These are phyloP conservation scores for Fusarium sp. DNA, from an alignment of 2,329 filamentous ascomycete genomes.

Conservation along the genomic window DNA sequence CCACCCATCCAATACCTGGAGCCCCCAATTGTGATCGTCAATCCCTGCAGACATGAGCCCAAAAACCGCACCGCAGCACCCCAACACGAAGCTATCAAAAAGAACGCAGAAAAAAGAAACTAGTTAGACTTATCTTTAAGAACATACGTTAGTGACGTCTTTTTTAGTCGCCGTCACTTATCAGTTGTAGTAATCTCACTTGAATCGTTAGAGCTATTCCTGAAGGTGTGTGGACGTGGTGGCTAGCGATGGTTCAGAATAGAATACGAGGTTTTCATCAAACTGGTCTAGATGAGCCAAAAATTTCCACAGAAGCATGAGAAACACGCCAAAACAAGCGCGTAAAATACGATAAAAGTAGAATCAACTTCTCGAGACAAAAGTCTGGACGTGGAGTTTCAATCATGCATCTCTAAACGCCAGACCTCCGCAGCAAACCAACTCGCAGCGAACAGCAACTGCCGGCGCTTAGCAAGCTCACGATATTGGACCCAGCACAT, in stretches of 20 bases:
- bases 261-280: conserved; percentile 2
- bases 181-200: not conserved
- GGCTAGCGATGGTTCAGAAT: not conserved
- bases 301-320: not conserved
- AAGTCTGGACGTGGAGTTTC: not conserved
- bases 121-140: not conserved
- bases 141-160: not conserved
- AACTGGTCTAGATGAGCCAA: not conserved
- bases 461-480: not conserved
- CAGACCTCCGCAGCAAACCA: not conserved
- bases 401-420: not conserved
- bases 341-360: not conserved
- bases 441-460: not conserved
- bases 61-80: not conserved
- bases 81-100: not conserved
- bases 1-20: not conserved
- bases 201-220: not conserved
- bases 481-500: not conserved
- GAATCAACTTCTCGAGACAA: not conserved
- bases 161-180: not conserved
- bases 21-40: not conserved
- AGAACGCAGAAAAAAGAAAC: not conserved
- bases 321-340: not conserved
- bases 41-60: not conserved
- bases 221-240: not conserved